These are phyloP conservation scores for Rhododendron vialii DNA, from an alignment of 148 eudicot genomes.

Conservation along the genomic window DNA sequence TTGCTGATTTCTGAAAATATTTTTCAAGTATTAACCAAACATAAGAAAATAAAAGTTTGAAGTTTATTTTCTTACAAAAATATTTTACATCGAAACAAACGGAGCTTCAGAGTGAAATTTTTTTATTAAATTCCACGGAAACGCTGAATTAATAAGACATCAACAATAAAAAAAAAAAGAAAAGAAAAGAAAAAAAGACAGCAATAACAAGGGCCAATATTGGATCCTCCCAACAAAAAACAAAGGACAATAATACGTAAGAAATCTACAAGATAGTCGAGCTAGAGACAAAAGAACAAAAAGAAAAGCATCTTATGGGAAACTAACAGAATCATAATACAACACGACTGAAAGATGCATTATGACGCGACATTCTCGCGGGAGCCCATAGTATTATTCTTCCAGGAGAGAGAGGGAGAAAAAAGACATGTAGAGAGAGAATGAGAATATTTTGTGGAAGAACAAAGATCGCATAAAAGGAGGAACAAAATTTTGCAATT, in stretches of 20 bases:
- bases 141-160: neutral
- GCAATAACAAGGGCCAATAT: neutral
- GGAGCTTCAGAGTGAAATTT: too few species aligned
- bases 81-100: too few species aligned
- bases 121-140: neutral
- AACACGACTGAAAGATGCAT: constrained; percentile 6
- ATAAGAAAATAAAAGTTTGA: too few species aligned
- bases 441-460: neutral
- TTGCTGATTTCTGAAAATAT: too few species aligned
- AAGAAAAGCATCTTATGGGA: neutral
- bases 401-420: neutral
- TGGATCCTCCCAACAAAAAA: neutral
- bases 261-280: neutral
- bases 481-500: too few species aligned
- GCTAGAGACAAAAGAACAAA: neutral
- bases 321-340: constrained; percentile 3
- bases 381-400: constrained; percentile 8
- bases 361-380: constrained; percentile 34
- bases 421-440: neutral
- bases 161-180: too few species aligned
- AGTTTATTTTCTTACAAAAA: too few species aligned
- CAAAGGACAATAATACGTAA: neutral
- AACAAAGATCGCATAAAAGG: neutral
- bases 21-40: too few species aligned
- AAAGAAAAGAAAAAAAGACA: too few species aligned